Conservation (phyloP, 352 stramenopile species). For the Pythium folliculosum region DNA sequence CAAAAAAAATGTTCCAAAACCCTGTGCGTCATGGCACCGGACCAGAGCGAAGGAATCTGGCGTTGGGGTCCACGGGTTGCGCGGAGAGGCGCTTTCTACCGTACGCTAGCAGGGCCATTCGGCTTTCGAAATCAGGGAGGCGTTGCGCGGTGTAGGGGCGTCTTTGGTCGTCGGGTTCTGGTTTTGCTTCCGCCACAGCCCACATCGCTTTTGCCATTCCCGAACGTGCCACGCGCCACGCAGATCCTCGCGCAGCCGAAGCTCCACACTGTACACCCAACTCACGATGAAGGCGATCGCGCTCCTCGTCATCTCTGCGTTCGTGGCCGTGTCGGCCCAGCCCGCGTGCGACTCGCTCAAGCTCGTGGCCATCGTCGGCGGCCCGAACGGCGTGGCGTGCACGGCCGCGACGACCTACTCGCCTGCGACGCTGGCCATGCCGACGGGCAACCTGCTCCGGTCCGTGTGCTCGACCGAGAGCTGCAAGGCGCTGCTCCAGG, state of each 20-base stretch:
- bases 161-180: too few species aligned
- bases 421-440: not conserved
- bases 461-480: slow-evolving; percentile 28
- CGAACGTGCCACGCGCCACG: too few species aligned
- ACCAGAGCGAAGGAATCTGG: too few species aligned
- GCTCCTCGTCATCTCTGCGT: not conserved
- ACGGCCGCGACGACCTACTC: slow-evolving; percentile 11
- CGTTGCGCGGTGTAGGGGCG: too few species aligned
- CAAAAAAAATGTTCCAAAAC: too few species aligned
- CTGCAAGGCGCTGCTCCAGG: slow-evolving; percentile 25
- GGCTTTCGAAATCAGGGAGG: too few species aligned
- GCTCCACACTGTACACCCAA: not conserved
- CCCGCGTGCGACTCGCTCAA: slow-evolving; percentile 1
- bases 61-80: too few species aligned
- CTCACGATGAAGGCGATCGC: slow-evolving; percentile 18
- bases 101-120: too few species aligned
- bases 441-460: slow-evolving; percentile 7
- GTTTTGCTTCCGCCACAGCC: too few species aligned
- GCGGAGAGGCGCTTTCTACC: too few species aligned
- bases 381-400: slow-evolving; percentile 2
- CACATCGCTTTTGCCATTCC: too few species aligned
- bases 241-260: not conserved
- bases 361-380: slow-evolving; percentile 1
- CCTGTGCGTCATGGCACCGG: too few species aligned
- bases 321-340: slow-evolving; percentile 8